These are phyloP conservation scores for Aspergillus novoparasiticus DNA, from an alignment of 2,329 filamentous ascomycete genomes.

Conservation along the genomic window DNA sequence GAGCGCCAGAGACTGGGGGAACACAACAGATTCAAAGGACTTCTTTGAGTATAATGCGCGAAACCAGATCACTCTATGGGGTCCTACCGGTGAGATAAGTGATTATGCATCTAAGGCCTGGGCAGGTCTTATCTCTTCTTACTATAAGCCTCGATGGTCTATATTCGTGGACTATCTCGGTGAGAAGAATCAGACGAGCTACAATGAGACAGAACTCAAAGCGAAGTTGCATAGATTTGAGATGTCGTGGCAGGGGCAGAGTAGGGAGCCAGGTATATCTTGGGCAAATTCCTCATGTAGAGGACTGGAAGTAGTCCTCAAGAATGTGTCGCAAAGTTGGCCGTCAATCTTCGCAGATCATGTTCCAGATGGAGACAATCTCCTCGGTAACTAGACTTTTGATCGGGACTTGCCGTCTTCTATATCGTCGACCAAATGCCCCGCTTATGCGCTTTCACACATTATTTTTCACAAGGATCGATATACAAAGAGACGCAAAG, in stretches of 20 bases:
- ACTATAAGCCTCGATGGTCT: slow-evolving; percentile 52
- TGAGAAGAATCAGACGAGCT: neutral
- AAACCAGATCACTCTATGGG: slow-evolving; percentile 57
- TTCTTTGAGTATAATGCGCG: slow-evolving; percentile 52
- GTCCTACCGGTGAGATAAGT: slow-evolving; percentile 49
- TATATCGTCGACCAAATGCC: neutral
- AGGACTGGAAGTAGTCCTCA: neutral
- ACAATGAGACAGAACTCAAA: neutral
- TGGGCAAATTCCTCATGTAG: neutral
- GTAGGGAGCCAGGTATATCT: neutral
- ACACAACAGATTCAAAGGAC: slow-evolving; percentile 24
- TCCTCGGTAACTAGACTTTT: neutral
- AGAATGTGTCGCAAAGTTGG: neutral
- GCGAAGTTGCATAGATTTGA: neutral
- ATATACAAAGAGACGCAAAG: too few species aligned
- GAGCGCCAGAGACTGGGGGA: neutral
- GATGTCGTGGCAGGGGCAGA: neutral
- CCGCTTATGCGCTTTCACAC: neutral
- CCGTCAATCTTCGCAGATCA: neutral
- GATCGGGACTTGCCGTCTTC: neutral
- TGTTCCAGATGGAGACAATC: neutral
- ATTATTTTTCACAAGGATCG: neutral
- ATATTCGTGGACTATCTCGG: slow-evolving; percentile 45
- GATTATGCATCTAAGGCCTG: slow-evolving; percentile 56
- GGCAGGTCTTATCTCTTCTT: slow-evolving; percentile 50